Evolutionary conservation across 2,329 filamentous ascomycete genomes (phyloP).

Genomic region (Sarocladium kiliense): DNA sequence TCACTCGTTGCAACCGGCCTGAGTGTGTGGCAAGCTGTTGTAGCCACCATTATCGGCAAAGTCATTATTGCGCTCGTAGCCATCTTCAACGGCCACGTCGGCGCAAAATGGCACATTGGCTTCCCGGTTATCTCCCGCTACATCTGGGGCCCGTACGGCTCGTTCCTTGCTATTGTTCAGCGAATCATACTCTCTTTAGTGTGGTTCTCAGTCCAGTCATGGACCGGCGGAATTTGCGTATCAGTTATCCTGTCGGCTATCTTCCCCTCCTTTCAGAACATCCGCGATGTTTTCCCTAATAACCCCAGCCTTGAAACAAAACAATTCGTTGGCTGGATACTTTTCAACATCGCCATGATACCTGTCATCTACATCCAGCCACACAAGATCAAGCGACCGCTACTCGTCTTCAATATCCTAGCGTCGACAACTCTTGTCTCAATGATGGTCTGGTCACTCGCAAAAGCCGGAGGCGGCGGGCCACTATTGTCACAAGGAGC

Average conservation of each 20-base stretch:
- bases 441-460: conserved; percentile 1
- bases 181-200: conserved; percentile 34
- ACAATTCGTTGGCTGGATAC: conserved; percentile 5
- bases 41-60: conserved; percentile 16
- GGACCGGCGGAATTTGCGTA: conserved; percentile 20
- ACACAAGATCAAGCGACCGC: not conserved
- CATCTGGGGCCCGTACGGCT: conserved; percentile 37
- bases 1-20: conserved; percentile 35
- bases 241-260: conserved; percentile 25
- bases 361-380: not conserved
- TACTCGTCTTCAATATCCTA: not conserved
- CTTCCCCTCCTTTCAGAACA: conserved; percentile 17
- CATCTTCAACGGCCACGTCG: conserved; percentile 9
- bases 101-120: conserved; percentile 31
- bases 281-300: not conserved
- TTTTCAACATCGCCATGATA: conserved; percentile 4
- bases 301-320: not conserved
- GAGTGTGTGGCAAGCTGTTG: conserved; percentile 37
- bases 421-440: not conserved
- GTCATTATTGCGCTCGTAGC: conserved; percentile 1
- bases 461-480: not conserved
- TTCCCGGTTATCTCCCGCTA: conserved; percentile 35
- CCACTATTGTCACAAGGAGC: not conserved
- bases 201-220: conserved; percentile 32
- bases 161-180: conserved; percentile 32